These are phyloP conservation scores for Mentha longifolia DNA, from an alignment of 257 asterid genomes.

Conservation along the genomic window DNA sequence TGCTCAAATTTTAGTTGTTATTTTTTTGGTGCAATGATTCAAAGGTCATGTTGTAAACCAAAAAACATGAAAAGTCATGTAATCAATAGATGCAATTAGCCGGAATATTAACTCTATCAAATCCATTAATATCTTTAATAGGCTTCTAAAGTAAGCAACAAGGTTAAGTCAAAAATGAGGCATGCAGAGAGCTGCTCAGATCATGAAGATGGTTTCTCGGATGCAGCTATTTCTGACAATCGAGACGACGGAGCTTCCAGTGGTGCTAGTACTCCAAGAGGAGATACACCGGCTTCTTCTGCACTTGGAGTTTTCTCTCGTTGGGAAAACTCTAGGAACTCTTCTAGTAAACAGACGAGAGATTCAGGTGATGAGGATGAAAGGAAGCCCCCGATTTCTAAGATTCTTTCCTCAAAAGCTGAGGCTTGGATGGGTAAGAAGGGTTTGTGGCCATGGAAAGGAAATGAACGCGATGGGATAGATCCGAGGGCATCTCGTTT, in stretches of 20 bases:
- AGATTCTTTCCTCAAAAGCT: slow-evolving; percentile 71
- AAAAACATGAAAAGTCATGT: no score
- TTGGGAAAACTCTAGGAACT: slow-evolving; percentile 33
- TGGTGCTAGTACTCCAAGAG: slow-evolving; percentile 95
- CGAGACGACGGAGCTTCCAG: slow-evolving; percentile 84
- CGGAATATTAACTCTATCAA: slow-evolving; percentile 23
- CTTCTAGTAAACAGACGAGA: slow-evolving; percentile 49
- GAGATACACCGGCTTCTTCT: slow-evolving; percentile 57
- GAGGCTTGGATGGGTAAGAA: slow-evolving; percentile 82
- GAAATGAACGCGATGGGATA: slow-evolving; percentile 62
- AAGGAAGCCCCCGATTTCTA: slow-evolving; percentile 68
- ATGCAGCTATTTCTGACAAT: slow-evolving; percentile 50
- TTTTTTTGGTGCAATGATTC: no score
- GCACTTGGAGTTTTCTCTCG: slow-evolving; percentile 64
- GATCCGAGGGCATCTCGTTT: slow-evolving; percentile 64
- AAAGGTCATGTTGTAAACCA: no score
- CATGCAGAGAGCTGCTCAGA: slow-evolving; percentile 51
- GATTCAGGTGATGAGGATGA: slow-evolving; percentile 81
- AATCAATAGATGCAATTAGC: no score
- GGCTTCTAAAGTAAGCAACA: slow-evolving; percentile 91
- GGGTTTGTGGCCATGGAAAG: slow-evolving; percentile 91
- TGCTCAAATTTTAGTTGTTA: no score
- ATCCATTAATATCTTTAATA: slow-evolving; percentile 32
- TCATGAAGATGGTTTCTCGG: slow-evolving; percentile 56
- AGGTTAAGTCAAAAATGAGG: slow-evolving; percentile 83